Evolutionary conservation across 2,329 filamentous ascomycete genomes (phyloP).

Genomic region (Xylariaceae sp.): DNA sequence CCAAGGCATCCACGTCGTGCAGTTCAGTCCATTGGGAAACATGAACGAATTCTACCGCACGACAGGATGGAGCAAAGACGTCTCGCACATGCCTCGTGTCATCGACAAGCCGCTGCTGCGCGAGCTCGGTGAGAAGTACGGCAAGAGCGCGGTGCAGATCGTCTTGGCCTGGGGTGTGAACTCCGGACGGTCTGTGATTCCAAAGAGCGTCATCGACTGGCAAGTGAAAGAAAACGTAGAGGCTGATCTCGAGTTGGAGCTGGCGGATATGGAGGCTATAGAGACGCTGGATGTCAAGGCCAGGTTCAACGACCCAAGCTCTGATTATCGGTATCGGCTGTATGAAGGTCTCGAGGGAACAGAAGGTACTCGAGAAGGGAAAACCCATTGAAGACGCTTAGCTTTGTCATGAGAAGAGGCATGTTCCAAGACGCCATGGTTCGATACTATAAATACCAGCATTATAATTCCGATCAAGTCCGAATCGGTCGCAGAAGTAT

Average conservation of each 20-base stretch:
- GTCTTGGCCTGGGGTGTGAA: constrained; percentile 29
- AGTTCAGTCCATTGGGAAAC: constrained; percentile 31
- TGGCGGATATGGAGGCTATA: constrained; percentile 9
- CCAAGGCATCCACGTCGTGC: constrained; percentile 28
- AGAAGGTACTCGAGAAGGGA: not conserved
- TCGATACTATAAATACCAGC: no score
- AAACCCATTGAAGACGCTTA: constrained; percentile 5
- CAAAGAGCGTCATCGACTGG: constrained; percentile 30
- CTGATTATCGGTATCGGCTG: constrained; percentile 21
- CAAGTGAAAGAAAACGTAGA: constrained; percentile 13
- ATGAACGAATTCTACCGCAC: constrained; percentile 29
- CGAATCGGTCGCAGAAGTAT: no score
- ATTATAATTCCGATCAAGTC: no score
- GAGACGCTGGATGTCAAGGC: constrained; percentile 11
- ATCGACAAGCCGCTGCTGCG: constrained; percentile 23
- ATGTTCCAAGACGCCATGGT: no score
- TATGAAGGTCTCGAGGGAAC: constrained; percentile 13
- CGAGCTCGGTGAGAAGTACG: constrained; percentile 23
- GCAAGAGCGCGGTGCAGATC: constrained; percentile 29
- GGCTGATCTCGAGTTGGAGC: constrained; percentile 9
- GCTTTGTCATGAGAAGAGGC: no score
- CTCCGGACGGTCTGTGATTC: constrained; percentile 29
- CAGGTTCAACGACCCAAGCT: constrained; percentile 16
- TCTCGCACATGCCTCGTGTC: constrained; percentile 19
- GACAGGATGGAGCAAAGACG: constrained; percentile 21